A percentile compares a stretch with the other conserved stretches of the same genome.
Conservation (phyloP, 148 eudicot species). For the Dysphania ambrosioides region DNA sequence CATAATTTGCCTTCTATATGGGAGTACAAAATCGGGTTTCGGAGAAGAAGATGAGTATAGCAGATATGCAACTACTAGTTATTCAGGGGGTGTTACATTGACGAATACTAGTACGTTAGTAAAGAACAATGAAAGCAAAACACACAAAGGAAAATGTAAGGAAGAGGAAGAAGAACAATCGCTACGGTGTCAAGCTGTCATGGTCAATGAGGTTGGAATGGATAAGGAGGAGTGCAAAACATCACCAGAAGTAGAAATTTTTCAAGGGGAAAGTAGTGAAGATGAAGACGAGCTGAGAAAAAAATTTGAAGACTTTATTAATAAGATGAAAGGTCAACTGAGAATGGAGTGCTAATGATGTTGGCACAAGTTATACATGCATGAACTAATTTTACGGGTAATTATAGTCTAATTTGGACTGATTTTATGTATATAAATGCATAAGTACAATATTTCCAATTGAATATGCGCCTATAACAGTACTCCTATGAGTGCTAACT, state of each 20-base stretch:
- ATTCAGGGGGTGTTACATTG: constrained; percentile 7
- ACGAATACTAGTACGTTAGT: constrained; percentile 5
- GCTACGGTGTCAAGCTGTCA: not conserved
- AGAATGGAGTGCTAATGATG: constrained; percentile 19
- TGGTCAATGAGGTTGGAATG: not conserved
- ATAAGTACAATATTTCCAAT: not conserved
- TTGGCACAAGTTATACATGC: too few species aligned
- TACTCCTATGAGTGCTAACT: not conserved
- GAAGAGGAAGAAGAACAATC: not conserved
- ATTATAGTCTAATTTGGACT: not conserved
- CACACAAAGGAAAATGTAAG: constrained; percentile 6
- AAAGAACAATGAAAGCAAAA: not conserved
- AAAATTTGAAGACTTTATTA: constrained; percentile 69
- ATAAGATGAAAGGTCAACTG: constrained; percentile 51
- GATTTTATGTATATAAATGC: not conserved
- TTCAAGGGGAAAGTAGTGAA: not conserved
- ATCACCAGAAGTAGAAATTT: not conserved
- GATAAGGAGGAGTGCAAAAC: not conserved
- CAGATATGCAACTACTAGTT: not conserved
- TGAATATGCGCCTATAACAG: not conserved
- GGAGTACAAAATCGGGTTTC: constrained; percentile 17
- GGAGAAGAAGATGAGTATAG: not conserved
- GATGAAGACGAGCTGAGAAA: constrained; percentile 60
- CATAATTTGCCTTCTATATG: constrained; percentile 44
- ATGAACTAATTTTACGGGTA: not conserved